A percentile compares a stretch with the other conserved stretches of the same genome.
Conservation (phyloP, 2,329 filamentous ascomycete genomes). For the Aspergillus unguis region DNA sequence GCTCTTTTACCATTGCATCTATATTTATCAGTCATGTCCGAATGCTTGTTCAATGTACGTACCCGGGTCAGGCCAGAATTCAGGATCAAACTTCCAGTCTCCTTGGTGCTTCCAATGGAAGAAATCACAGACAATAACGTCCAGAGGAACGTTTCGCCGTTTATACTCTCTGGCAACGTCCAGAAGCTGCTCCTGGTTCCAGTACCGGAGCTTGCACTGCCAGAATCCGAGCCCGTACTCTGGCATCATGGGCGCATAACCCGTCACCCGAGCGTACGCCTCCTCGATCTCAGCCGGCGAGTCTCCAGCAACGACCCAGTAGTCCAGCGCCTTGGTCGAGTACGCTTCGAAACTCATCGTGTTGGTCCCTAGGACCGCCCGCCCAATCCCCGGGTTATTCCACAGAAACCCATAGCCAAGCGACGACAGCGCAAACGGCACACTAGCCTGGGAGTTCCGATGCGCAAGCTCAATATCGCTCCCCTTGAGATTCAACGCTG, state of each 20-base stretch:
- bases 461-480: constrained; percentile 62
- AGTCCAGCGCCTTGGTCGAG: constrained; percentile 58
- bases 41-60: background rate
- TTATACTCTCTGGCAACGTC: constrained; percentile 60
- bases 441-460: constrained; percentile 63
- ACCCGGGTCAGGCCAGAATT: constrained; percentile 64
- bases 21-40: background rate
- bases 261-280: constrained; percentile 56
- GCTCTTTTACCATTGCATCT: constrained; percentile 62
- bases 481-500: constrained; percentile 61
- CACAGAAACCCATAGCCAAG: constrained; percentile 62
- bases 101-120: constrained; percentile 67
- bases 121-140: constrained; percentile 65
- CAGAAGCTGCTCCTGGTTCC: constrained; percentile 63
- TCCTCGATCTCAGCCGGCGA: constrained; percentile 55
- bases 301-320: constrained; percentile 61
- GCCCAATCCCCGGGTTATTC: constrained; percentile 63
- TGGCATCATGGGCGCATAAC: constrained; percentile 64
- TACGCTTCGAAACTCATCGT: constrained; percentile 60
- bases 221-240: constrained; percentile 67
- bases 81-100: constrained; percentile 64
- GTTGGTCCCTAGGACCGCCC: constrained; percentile 60
- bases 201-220: constrained; percentile 66
- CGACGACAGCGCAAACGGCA: constrained; percentile 61
- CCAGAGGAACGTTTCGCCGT: constrained; percentile 54